These are phyloP conservation scores for Hypomontagnella monticulosa DNA, from an alignment of 495 filamentous ascomycete genomes.

Conservation along the genomic window DNA sequence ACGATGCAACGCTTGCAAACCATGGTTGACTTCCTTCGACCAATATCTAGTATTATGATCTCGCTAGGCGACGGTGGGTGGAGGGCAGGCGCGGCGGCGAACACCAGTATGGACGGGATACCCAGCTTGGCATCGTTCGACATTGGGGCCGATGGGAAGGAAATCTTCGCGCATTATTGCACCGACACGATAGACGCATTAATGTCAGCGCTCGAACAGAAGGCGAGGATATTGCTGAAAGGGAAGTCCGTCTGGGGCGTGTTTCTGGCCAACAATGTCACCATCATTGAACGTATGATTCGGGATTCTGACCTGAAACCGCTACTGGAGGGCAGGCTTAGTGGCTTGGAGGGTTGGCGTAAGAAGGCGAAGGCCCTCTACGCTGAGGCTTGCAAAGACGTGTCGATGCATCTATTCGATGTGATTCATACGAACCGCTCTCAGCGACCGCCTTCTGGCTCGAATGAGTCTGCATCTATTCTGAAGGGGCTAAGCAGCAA, in stretches of 20 bases:
- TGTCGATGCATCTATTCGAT: slow-evolving; percentile 85
- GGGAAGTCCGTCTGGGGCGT: slow-evolving; percentile 83
- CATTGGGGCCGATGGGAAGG: slow-evolving; percentile 86
- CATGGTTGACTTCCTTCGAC: slow-evolving; percentile 86
- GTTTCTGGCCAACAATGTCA: slow-evolving; percentile 90
- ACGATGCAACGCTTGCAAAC: slow-evolving; percentile 87
- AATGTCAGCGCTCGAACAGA: slow-evolving; percentile 79
- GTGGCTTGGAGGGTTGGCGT: slow-evolving; percentile 79
- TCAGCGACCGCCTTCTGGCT: slow-evolving; percentile 72
- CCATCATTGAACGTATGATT: slow-evolving; percentile 86
- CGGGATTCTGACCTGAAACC: slow-evolving; percentile 78
- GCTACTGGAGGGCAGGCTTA: slow-evolving; percentile 72
- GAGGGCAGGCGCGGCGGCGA: slow-evolving; percentile 61
- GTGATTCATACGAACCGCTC: slow-evolving; percentile 86
- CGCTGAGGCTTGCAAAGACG: slow-evolving; percentile 88
- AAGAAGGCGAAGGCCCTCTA: slow-evolving; percentile 87
- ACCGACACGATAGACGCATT: slow-evolving; percentile 85
- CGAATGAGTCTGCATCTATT: slow-evolving; percentile 74
- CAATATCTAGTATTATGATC: slow-evolving; percentile 87
- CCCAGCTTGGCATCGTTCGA: slow-evolving; percentile 82
- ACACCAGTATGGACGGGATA: slow-evolving; percentile 67
- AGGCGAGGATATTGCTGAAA: slow-evolving; percentile 76
- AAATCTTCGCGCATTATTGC: slow-evolving; percentile 89
- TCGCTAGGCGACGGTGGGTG: slow-evolving; percentile 94
- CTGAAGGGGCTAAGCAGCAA: slow-evolving; percentile 84